Base-by-base conservation (phyloP, 768 basidiomycete species). In the Glaciozyma martinii region DNA sequence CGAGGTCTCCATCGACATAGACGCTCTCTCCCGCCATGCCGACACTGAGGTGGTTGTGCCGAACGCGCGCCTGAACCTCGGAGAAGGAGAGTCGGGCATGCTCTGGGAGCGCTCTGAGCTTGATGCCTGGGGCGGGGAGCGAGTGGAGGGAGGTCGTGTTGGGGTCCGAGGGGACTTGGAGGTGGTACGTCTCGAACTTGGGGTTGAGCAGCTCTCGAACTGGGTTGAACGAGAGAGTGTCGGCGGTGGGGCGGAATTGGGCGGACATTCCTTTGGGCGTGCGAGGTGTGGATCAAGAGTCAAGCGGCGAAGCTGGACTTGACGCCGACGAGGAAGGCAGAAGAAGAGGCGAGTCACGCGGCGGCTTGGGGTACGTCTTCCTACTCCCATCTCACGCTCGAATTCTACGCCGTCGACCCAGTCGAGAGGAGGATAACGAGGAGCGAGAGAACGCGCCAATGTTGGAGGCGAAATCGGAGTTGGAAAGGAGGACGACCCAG, bases 131-230 rank as follows among this genome's bases (percentile, higher is more conserved):
- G 10, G 33, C 21, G 0, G 50, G 21, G 23, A 61, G 65, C 15
- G 65, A 4, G 40, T 47, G 37, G 1, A 49, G 16, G 9, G 15
- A 8, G 43, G 42, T 53, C 44, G 50, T 21, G 46, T 3, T 25
- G 59, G 40, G 29, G 42, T 37, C 30, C 61, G 37, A 57, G n/a
- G 61, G 57, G 9, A 55, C 37, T 15, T 64, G 7, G 21, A 73
- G 63, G 61, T 73, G 71, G 67, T 71, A 73, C 27, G 62, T 56
- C 49, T 73, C 70, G 55, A 73, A 73, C 42, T 67, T 65, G 29
- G 70, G 62, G 32, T 67, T 66, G 32, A 66, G 62, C 5, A 71
- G 67, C 7, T 33, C 9, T 12, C 67, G 59, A 4, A 33, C 19
- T 2, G 70, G 43, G 12, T 63, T 42, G 61, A 70, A 70, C 1